A percentile compares a stretch with the other conserved stretches of the same genome.
Evolutionary conservation across 495 filamentous ascomycete genomes (phyloP).

Genomic region (Penicillium chermesinum): DNA sequence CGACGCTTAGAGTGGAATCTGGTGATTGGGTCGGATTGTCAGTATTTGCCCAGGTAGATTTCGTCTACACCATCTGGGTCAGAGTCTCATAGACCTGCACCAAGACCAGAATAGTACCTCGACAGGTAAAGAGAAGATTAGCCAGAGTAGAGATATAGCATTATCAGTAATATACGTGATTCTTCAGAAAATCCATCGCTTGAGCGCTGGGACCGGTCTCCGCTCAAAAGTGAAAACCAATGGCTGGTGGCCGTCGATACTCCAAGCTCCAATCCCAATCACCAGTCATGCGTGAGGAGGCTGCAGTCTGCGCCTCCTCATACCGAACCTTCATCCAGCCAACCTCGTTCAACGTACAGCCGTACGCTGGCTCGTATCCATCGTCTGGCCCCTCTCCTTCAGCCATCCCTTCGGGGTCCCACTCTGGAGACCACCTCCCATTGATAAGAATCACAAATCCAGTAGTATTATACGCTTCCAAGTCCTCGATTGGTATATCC

Average conservation of each 20-base stretch:
- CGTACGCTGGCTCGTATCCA: constrained; percentile 6
- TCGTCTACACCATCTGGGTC: too few species aligned
- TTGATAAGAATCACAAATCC: constrained; percentile 8
- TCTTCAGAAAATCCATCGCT: too few species aligned
- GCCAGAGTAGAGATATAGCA: too few species aligned
- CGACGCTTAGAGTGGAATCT: too few species aligned
- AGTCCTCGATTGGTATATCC: constrained; percentile 4
- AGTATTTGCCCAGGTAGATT: too few species aligned
- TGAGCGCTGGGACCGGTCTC: constrained; percentile 1
- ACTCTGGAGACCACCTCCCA: constrained; percentile 5
- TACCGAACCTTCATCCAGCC: too few species aligned
- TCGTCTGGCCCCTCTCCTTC: constrained; percentile 1
- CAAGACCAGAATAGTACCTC: too few species aligned
- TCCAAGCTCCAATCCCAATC: constrained; percentile 5
- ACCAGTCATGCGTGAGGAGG: constrained; percentile 3
- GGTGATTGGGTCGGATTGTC: too few species aligned
- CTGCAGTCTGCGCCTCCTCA: constrained; percentile 5
- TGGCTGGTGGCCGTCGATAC: constrained; percentile 10
- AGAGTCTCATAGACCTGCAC: too few species aligned
- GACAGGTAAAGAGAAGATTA: too few species aligned
- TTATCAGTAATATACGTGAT: too few species aligned
- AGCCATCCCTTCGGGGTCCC: constrained; percentile 2
- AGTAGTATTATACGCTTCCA: constrained; percentile 7
- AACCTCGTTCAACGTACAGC: constrained; percentile 7
- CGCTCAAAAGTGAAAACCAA: constrained; percentile 7